Conservation (phyloP, 148 eudicot genomes). For the Oxyria digyna region DNA sequence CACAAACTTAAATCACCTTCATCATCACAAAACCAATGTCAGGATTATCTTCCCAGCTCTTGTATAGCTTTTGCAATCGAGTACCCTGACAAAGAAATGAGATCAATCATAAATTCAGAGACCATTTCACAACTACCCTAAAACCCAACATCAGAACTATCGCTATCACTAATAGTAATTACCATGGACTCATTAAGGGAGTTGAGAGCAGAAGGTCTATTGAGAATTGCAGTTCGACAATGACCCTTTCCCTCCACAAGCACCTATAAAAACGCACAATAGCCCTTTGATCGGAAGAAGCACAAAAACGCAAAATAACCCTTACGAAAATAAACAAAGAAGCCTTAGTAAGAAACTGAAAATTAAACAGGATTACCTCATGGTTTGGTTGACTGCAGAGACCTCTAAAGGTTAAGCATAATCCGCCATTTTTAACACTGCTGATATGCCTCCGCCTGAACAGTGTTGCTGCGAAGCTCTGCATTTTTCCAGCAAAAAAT, state of each 20-base stretch:
- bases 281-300: constrained; percentile 13
- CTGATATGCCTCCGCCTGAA: constrained; percentile 11
- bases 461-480: constrained; percentile 20
- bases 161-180: background rate
- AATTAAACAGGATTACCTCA: constrained; percentile 13
- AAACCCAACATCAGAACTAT: background rate
- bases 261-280: constrained; percentile 22
- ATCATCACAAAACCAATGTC: constrained; percentile 54
- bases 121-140: background rate
- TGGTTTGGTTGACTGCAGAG: constrained; percentile 12
- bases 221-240: constrained; percentile 61
- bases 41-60: constrained; percentile 66
- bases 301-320: constrained; percentile 14
- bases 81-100: constrained; percentile 32
- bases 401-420: background rate
- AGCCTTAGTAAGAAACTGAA: background rate
- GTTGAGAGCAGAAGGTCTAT: constrained; percentile 55
- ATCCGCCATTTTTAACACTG: constrained; percentile 5
- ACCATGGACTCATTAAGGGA: constrained; percentile 55
- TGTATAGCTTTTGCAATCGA: constrained; percentile 55
- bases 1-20: constrained; percentile 38
- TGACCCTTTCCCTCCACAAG: constrained; percentile 50
- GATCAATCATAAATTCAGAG: background rate
- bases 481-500: constrained; percentile 9
- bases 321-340: background rate